These are phyloP conservation scores for Rhodotorula paludigena DNA, from an alignment of 768 basidiomycete genomes.

Conservation along the genomic window DNA sequence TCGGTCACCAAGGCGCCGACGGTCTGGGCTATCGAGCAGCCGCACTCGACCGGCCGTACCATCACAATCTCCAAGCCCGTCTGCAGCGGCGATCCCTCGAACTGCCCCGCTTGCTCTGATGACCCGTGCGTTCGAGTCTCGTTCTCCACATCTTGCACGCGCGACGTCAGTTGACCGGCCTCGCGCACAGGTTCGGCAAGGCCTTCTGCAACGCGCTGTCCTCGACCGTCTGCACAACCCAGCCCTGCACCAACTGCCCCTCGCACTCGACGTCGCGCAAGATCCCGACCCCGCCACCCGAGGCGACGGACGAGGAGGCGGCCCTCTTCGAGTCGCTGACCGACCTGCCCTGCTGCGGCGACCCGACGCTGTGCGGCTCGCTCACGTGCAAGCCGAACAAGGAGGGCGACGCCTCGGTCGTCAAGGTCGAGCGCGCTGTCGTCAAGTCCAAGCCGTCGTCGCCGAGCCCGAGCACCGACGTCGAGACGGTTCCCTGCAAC, in stretches of 20 bases:
- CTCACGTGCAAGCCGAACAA: slow-evolving; percentile 34
- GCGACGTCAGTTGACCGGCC: background rate
- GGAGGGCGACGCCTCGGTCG: slow-evolving; percentile 23
- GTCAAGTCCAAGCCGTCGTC: slow-evolving; percentile 10
- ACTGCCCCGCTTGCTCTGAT: slow-evolving; percentile 77
- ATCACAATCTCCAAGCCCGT: slow-evolving; percentile 26
- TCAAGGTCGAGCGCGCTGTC: background rate
- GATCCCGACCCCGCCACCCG: slow-evolving; percentile 26
- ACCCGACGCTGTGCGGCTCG: slow-evolving; percentile 33
- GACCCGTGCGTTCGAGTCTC: slow-evolving; percentile 52
- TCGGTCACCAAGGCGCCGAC: slow-evolving; percentile 25
- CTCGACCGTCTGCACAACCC: slow-evolving; percentile 56
- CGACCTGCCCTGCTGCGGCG: slow-evolving; percentile 37
- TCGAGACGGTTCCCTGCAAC: slow-evolving; percentile 67
- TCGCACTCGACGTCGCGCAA: slow-evolving; percentile 36
- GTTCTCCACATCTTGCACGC: background rate
- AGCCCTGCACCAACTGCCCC: slow-evolving; percentile 60
- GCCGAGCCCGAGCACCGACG: slow-evolving; percentile 11
- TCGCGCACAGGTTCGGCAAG: slow-evolving; percentile 58
- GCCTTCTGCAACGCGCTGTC: slow-evolving; percentile 74
- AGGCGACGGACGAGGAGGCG: slow-evolving; percentile 17
- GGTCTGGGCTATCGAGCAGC: slow-evolving; percentile 49
- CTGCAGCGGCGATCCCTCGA: slow-evolving; percentile 81
- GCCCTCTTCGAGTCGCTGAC: slow-evolving; percentile 30
- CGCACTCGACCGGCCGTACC: slow-evolving; percentile 45